These are phyloP conservation scores for Entomortierella lignicola DNA, from an alignment of 192 early-diverging fungal genomes.

Conservation along the genomic window DNA sequence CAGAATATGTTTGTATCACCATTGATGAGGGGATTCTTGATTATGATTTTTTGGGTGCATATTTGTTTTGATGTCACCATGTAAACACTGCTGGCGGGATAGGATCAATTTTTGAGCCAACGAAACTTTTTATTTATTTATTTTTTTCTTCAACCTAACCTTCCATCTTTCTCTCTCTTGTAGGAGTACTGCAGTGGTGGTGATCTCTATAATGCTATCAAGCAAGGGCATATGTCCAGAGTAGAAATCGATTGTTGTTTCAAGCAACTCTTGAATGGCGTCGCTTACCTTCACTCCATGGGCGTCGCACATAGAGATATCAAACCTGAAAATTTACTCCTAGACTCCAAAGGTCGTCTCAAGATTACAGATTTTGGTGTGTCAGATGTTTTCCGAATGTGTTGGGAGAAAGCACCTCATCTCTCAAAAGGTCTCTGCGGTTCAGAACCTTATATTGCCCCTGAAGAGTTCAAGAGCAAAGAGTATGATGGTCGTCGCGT, in stretches of 20 bases:
- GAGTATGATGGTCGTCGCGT: slow-evolving; percentile 92
- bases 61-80: too few relatives aligned
- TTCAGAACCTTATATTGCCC: slow-evolving; percentile 96
- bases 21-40: too few relatives aligned
- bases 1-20: too few relatives aligned
- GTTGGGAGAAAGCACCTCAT: slow-evolving; percentile 81
- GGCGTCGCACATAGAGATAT: slow-evolving; percentile 93
- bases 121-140: too few relatives aligned
- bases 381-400: slow-evolving; percentile 91
- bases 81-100: too few relatives aligned
- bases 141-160: not conserved
- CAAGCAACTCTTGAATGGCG: slow-evolving; percentile 89
- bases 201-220: slow-evolving; percentile 87
- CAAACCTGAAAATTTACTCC: slow-evolving; percentile 88
- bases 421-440: slow-evolving; percentile 90
- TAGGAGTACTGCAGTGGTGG: slow-evolving; percentile 91
- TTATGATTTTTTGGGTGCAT: too few relatives aligned
- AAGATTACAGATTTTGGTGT: slow-evolving; percentile 99
- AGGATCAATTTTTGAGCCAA: too few relatives aligned
- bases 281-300: slow-evolving; percentile 89
- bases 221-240: slow-evolving; percentile 76
- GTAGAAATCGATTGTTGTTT: slow-evolving; percentile 91
- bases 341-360: slow-evolving; percentile 80
- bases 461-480: slow-evolving; percentile 80
- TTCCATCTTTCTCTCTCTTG: not conserved